Conservation (phyloP, 768 basidiomycete genomes). For the Rhodocollybia butyracea region DNA sequence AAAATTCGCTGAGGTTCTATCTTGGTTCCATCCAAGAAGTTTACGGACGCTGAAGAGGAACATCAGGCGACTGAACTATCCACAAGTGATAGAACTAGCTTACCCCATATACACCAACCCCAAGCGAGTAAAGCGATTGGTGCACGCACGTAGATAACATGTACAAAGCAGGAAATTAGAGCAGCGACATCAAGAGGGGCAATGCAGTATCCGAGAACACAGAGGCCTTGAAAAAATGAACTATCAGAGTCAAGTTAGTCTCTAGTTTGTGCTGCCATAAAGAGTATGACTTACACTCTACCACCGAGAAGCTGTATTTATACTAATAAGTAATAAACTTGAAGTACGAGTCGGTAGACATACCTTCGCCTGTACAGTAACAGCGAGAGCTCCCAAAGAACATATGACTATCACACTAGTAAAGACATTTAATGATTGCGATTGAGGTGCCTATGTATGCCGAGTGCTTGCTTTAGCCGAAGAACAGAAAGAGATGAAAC, state of each 20-base stretch:
- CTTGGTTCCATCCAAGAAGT: constrained; percentile 93
- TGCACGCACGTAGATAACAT: constrained; percentile 79
- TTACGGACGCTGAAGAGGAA: constrained; percentile 69
- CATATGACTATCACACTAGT: constrained; percentile 93
- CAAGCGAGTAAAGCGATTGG: constrained; percentile 85
- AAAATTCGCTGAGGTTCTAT: constrained; percentile 88
- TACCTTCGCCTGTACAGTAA: constrained; percentile 96
- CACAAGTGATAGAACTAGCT: constrained; percentile 17
- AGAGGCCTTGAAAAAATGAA: constrained; percentile 95
- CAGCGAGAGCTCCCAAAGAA: constrained; percentile 83
- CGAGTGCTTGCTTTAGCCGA: constrained; percentile 3
- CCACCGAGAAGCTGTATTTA: constrained; percentile 66
- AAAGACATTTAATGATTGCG: constrained; percentile 86
- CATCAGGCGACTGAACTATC: constrained; percentile 5
- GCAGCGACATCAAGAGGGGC: constrained; percentile 92
- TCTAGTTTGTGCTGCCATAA: constrained; percentile 4
- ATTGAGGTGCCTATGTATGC: constrained; percentile 68
- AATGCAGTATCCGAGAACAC: constrained; percentile 92
- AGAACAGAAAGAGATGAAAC: background rate
- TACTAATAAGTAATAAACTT: background rate
- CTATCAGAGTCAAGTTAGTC: constrained; percentile 30
- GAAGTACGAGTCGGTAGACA: constrained; percentile 8
- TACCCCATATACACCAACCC: constrained; percentile 98
- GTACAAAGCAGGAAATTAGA: constrained; percentile 81
- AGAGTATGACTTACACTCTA: constrained; percentile 56